phyloP scores from a whole-genome alignment of 2,329 filamentous ascomycete genomes.

The Diaporthe eres region DNA sequence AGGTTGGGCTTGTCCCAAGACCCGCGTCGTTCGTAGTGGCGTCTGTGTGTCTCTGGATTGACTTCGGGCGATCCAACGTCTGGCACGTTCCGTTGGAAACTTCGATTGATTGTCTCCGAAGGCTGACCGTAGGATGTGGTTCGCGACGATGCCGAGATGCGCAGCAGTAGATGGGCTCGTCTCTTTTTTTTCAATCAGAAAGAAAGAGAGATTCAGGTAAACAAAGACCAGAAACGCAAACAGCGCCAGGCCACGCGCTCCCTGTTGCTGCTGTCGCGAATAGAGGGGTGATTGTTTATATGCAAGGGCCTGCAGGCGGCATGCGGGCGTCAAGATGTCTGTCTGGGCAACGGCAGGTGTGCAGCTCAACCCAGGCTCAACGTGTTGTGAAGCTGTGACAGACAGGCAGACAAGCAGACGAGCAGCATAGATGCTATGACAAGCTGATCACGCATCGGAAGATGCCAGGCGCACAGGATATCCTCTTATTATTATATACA shows the following conservation, averaged over 20 bases:
- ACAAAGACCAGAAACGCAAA: conserved; percentile 3
- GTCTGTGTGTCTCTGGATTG: conserved; percentile 21
- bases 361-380: neutral
- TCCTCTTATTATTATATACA: conserved; percentile 16
- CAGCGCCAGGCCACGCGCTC: neutral
- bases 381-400: neutral
- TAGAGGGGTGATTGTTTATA: conserved; percentile 12
- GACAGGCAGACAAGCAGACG: neutral
- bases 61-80: conserved; percentile 12
- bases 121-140: neutral
- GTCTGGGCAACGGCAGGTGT: conserved; percentile 11
- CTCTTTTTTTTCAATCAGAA: neutral
- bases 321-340: conserved; percentile 2
- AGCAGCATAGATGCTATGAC: neutral
- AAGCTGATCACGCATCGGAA: conserved; percentile 3
- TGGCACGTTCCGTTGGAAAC: neutral
- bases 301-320: conserved; percentile 19
- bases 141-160: neutral
- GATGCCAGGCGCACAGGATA: conserved; percentile 10
- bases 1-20: neutral
- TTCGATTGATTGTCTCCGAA: neutral
- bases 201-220: neutral
- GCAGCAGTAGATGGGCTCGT: neutral
- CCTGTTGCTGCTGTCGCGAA: conserved; percentile 3
- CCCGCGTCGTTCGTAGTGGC: neutral